Evolutionary conservation across 139 green algal species (phyloP), one percentile per base, ranked within the genome.

Genomic region (Picochlorum sp.): DNA sequence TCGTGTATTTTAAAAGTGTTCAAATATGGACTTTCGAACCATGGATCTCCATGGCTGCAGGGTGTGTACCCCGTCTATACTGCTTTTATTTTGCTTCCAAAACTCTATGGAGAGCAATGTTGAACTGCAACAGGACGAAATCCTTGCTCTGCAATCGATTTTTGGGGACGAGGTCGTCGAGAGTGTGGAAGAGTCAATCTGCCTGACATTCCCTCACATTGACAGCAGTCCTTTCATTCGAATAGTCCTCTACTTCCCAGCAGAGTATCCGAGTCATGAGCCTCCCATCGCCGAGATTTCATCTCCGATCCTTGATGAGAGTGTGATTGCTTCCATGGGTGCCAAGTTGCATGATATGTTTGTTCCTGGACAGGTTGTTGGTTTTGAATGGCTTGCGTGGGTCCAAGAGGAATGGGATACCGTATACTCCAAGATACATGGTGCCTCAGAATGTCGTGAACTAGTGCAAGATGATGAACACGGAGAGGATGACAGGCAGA

Each of bases 371-470:
- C 74, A 85, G 31, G 76, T 86, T 13, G 72, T 78, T n/a, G 34
- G 92, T 5, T 92, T 82, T 65, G 73, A 68, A 15, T 87, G 65
- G 67, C 50, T 84, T 13, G 79, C 88, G 47, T 83, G 73, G 69
- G 60, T 93, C 24, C 52, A 62, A 16, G 78, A 85, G 49, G 62
- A 73, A 30, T 64, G 72, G 41, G 63, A 76, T 20, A 18, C 18
- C 18, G 47, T 24, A 18, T 21, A 20, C 15, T 55, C 47, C 9
- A 8, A 55, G n/a, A 55, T 24, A 55, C 6, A 55, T 41, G 62
- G 31, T 47, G 45, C 34, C 4, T 16, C 13, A 57, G 41, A 45
- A 7, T 31, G 38, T 55, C 4, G 0, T n/a, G 18, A 41, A 5
- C 3, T 14, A 64, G 16, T 51, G 4, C 15, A 51, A 1, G 45